Evolutionary conservation across 2,329 filamentous ascomycete species (phyloP).

Genomic region (Cryphonectria naterciae): DNA sequence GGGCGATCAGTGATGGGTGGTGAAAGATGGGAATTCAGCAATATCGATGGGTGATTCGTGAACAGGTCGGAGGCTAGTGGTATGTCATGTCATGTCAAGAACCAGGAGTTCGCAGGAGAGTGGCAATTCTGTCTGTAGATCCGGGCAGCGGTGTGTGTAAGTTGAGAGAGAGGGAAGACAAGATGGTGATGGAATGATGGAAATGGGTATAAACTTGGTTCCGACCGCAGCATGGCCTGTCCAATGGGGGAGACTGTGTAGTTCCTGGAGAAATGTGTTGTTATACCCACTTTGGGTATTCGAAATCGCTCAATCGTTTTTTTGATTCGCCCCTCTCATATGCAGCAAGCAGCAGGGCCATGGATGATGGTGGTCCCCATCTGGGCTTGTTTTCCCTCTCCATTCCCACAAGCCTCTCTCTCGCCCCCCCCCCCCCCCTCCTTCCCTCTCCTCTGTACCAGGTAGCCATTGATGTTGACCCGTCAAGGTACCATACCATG

Average conservation of each 20-base stretch:
- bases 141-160: slow-evolving; percentile 23
- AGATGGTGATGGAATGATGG: slow-evolving; percentile 13
- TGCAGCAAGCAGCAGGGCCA: slow-evolving; percentile 1
- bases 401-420: background rate
- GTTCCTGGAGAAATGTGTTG: slow-evolving; percentile 19
- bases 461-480: slow-evolving; percentile 4
- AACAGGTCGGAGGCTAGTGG: slow-evolving; percentile 12
- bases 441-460: background rate
- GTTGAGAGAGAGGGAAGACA: slow-evolving; percentile 12
- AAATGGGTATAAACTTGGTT: slow-evolving; percentile 21
- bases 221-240: background rate
- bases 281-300: slow-evolving; percentile 30
- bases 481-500: slow-evolving; percentile 23
- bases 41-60: slow-evolving; percentile 27
- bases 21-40: slow-evolving; percentile 15
- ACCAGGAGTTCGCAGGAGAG: slow-evolving; percentile 17
- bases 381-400: background rate
- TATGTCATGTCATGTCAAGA: slow-evolving; percentile 4
- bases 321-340: slow-evolving; percentile 18
- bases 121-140: slow-evolving; percentile 7
- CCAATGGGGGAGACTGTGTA: background rate
- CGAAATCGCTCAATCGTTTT: slow-evolving; percentile 26
- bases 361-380: background rate
- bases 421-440: too few species aligned
- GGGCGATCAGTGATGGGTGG: background rate